phyloP scores from a whole-genome alignment of 179 eudicot genomes.

The Vitellaria paradoxa region DNA sequence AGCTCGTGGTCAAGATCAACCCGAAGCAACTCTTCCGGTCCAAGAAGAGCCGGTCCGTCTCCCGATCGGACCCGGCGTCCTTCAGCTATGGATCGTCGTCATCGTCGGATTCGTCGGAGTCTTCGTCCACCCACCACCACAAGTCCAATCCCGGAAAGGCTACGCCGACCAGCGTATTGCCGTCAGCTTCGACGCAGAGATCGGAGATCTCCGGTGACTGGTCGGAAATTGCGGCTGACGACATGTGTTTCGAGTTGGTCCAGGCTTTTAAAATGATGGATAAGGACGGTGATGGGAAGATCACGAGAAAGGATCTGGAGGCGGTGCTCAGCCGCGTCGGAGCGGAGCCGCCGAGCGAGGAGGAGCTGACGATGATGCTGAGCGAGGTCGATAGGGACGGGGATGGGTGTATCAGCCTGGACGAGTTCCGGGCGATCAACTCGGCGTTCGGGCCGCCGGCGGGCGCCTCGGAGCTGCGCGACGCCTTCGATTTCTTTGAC shows the following conservation, averaged over 20 bases:
- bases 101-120: constrained; percentile 28
- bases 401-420: constrained; percentile 69
- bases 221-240: background rate
- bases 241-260: constrained; percentile 18
- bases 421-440: constrained; percentile 62
- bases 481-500: constrained; percentile 68
- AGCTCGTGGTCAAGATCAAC: constrained; percentile 29
- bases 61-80: constrained; percentile 48
- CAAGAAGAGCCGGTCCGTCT: constrained; percentile 41
- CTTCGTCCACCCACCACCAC: constrained; percentile 15
- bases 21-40: constrained; percentile 40
- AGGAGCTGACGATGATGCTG: constrained; percentile 51
- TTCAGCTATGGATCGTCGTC: constrained; percentile 30
- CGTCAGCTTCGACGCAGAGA: constrained; percentile 3
- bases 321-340: constrained; percentile 38
- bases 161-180: constrained; percentile 53
- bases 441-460: constrained; percentile 51
- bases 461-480: constrained; percentile 48
- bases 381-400: constrained; percentile 62
- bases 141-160: background rate
- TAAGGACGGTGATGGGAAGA: constrained; percentile 72
- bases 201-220: constrained; percentile 15
- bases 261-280: constrained; percentile 69
- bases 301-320: constrained; percentile 44
- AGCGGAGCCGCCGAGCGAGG: constrained; percentile 34